These are phyloP conservation scores for Fusarium vanettenii DNA, from an alignment of 2,329 filamentous ascomycete genomes.

Conservation along the genomic window DNA sequence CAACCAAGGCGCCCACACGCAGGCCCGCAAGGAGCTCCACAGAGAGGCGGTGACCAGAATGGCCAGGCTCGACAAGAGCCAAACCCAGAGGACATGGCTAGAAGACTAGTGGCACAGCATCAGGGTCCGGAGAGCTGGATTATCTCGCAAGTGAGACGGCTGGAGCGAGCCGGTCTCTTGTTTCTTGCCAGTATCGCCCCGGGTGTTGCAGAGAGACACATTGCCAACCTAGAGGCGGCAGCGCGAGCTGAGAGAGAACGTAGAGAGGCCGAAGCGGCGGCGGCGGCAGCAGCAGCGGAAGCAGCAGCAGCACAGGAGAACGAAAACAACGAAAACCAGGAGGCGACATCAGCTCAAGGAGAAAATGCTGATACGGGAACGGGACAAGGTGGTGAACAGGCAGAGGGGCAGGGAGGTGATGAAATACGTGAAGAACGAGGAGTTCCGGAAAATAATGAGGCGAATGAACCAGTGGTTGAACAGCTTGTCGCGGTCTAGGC, in stretches of 20 bases:
- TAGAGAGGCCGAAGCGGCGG: slow-evolving; percentile 53
- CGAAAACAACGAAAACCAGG: slow-evolving; percentile 32
- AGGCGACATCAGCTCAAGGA: slow-evolving; percentile 11
- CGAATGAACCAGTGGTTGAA: slow-evolving; percentile 31
- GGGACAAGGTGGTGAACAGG: slow-evolving; percentile 15
- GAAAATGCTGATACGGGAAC: slow-evolving; percentile 4
- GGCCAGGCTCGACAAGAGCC: slow-evolving; percentile 46
- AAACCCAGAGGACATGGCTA: slow-evolving; percentile 64
- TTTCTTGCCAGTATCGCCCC: slow-evolving; percentile 75
- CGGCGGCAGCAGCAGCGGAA: slow-evolving; percentile 45
- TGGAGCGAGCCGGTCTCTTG: slow-evolving; percentile 70
- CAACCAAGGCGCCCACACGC: slow-evolving; percentile 43
- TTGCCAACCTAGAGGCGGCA: slow-evolving; percentile 67
- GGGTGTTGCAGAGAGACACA: slow-evolving; percentile 73
- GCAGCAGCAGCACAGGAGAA: slow-evolving; percentile 35
- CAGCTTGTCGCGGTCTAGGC: slow-evolving; percentile 37
- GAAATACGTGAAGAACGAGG: slow-evolving; percentile 16
- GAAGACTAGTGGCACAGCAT: slow-evolving; percentile 61
- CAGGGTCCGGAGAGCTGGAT: slow-evolving; percentile 49
- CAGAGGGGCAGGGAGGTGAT: slow-evolving; percentile 31
- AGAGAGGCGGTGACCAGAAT: slow-evolving; percentile 33
- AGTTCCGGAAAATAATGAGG: slow-evolving; percentile 18
- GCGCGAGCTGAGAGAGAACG: slow-evolving; percentile 58
- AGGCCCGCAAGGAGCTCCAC: slow-evolving; percentile 11
- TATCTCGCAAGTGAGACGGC: slow-evolving; percentile 58